A percentile compares a stretch with the other conserved stretches of the same genome.
Conservation (phyloP, 805 yeast genomes). For the Grigorovia jiainica region DNA sequence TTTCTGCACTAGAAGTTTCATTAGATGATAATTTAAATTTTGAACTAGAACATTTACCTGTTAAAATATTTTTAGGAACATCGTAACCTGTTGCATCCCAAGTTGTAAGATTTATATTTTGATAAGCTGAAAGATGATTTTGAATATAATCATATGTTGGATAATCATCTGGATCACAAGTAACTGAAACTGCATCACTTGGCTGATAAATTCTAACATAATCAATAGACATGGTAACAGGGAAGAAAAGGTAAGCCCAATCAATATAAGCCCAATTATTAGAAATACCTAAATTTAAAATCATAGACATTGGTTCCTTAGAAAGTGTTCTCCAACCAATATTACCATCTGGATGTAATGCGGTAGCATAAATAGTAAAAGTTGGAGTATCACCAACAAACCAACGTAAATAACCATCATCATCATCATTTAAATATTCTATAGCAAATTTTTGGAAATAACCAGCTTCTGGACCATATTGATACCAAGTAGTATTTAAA, state of each 20-base stretch:
- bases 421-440: constrained; percentile 67
- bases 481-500: constrained; percentile 76
- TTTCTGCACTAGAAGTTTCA: not conserved
- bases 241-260: constrained; percentile 76
- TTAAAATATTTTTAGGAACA: constrained; percentile 55
- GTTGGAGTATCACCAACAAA: constrained; percentile 76
- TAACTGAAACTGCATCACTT: constrained; percentile 42
- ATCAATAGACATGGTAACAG: constrained; percentile 66
- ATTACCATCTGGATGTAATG: constrained; percentile 87
- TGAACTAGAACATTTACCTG: constrained; percentile 38
- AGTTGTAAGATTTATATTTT: constrained; percentile 55
- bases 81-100: constrained; percentile 72
- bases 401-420: constrained; percentile 75
- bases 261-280: constrained; percentile 90
- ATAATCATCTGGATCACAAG: constrained; percentile 80
- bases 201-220: constrained; percentile 90
- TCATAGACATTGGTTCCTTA: constrained; percentile 87
- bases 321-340: constrained; percentile 72
- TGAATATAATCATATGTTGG: constrained; percentile 84
- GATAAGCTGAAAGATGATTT: constrained; percentile 58
- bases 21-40: not conserved
- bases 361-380: constrained; percentile 58
- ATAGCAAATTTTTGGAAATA: constrained; percentile 65
- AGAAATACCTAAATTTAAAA: constrained; percentile 83
- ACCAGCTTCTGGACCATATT: constrained; percentile 42